Evolutionary conservation across 2,329 filamentous ascomycete genomes (phyloP), one percentile per base, ranked within the genome.

Genomic region (Tolypocladium cylindrosporum): DNA sequence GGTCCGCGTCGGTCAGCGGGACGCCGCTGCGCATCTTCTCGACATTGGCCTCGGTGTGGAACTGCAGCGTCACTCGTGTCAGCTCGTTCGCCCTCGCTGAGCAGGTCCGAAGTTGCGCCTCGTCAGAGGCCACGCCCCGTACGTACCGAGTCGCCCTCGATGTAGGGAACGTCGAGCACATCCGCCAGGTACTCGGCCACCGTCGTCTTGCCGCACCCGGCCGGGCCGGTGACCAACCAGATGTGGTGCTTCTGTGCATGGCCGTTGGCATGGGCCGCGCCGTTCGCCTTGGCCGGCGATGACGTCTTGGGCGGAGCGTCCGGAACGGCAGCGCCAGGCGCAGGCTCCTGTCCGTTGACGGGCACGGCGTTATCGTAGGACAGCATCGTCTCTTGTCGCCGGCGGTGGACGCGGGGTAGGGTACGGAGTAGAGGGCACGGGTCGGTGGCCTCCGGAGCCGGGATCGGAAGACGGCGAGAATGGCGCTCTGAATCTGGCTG

Each of bases 1-100:
- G 88, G 75, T 99, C 94, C 60, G 86, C 87, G 69, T 99, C 94
- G 58, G 89, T 96, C 41, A 99, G 80, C 2, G 94, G 91, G 58
- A 85, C 86, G 64, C 90, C 90, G 64, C 80, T 81, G 68, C 83
- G 80, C 94, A 99, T 99, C 75, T 97, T 99, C 57, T 92, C 87
- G 65, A 92, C 86, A 75, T 93, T 97, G 67, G 88, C 79, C 39
- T 81, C 75, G 0, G 90, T 85, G 63, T 91, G 89, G 70, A 87
- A 96, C 85, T 88, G 64, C 39, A 53, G 13, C 19, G 10, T 31
- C 24, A 13, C 13, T 8, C 31, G 24, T 16, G 54, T 59, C 19
- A 60, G 56, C 48, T 5, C 48, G 16, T n/a, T 24, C 10, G 39
- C 51, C 42, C 37, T 43, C 8, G 16, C 27, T n/a, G n/a, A 7